Conservation (phyloP, 2,329 filamentous ascomycete genomes). For the Pseudogymnoascus sp. region DNA sequence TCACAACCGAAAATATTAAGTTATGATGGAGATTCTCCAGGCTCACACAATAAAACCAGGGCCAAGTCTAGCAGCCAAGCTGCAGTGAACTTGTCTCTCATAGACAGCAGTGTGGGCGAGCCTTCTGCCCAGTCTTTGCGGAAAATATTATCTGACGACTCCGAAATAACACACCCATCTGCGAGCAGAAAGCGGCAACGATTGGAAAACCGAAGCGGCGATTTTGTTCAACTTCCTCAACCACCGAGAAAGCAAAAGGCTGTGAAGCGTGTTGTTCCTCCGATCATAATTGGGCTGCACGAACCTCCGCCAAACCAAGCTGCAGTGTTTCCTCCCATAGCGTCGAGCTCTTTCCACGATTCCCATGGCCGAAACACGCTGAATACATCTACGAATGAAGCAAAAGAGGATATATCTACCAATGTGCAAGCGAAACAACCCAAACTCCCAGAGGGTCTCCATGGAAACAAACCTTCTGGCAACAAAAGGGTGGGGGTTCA, state of each 20-base stretch:
- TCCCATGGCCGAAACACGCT: constrained; percentile 35
- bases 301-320: constrained; percentile 51
- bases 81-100: constrained; percentile 6
- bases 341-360: constrained; percentile 47
- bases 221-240: constrained; percentile 56
- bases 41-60: background rate
- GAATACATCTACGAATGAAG: constrained; percentile 20
- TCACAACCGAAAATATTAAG: background rate
- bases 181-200: constrained; percentile 47
- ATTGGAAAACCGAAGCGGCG: constrained; percentile 45
- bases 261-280: constrained; percentile 47
- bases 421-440: background rate
- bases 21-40: constrained; percentile 4
- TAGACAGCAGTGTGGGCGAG: constrained; percentile 23
- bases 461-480: constrained; percentile 26
- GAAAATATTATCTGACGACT: constrained; percentile 28
- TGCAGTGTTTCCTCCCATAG: constrained; percentile 56
- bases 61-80: background rate
- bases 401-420: constrained; percentile 9
- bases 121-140: constrained; percentile 29
- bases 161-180: constrained; percentile 19
- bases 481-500: constrained; percentile 45
- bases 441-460: constrained; percentile 14
- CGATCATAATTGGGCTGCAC: constrained; percentile 57
- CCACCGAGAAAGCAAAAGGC: constrained; percentile 58